A percentile compares a stretch with the other conserved stretches of the same genome.
phyloP scores from a whole-genome alignment of 2,329 filamentous ascomycete genomes.

The Aspergillus floridensis region DNA sequence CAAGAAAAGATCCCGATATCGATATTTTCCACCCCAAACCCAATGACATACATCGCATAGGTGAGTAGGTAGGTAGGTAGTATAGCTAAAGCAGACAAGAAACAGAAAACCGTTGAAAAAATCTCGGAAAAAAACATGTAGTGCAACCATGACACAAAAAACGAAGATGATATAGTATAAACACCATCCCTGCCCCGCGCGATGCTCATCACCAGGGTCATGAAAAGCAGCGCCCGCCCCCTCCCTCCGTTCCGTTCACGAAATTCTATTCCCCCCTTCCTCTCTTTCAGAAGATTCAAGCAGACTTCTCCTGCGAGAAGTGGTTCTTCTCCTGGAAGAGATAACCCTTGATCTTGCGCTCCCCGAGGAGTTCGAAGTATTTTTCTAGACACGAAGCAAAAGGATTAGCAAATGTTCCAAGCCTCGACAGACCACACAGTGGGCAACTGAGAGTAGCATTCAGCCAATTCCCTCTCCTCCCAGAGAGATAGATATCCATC shows the following conservation, averaged over 20 bases:
- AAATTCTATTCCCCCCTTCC: not conserved
- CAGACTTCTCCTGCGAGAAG: slow-evolving; percentile 36
- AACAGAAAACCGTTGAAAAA: slow-evolving; percentile 3
- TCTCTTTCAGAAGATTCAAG: slow-evolving; percentile 13
- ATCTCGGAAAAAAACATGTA: not conserved
- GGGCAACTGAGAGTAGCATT: no score
- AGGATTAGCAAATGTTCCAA: not conserved
- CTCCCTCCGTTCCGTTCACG: not conserved
- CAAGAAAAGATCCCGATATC: slow-evolving; percentile 4
- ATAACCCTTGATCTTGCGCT: slow-evolving; percentile 63
- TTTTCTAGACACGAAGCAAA: slow-evolving; percentile 48
- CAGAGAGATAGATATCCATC: no score
- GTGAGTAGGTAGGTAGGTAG: not conserved
- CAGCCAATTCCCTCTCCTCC: no score
- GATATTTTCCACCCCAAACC: not conserved
- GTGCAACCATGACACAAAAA: slow-evolving; percentile 2
- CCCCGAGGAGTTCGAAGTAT: slow-evolving; percentile 63
- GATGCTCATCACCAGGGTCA: not conserved
- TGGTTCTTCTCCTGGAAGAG: slow-evolving; percentile 65
- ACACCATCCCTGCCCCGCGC: not conserved
- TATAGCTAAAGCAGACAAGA: slow-evolving; percentile 9
- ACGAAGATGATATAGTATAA: slow-evolving; percentile 4
- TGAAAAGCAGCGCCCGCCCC: not conserved
- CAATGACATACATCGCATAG: not conserved
- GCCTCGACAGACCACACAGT: no score